Conservation (phyloP, 176 grass and related monocot genomes). For the Triticum turgidum region DNA sequence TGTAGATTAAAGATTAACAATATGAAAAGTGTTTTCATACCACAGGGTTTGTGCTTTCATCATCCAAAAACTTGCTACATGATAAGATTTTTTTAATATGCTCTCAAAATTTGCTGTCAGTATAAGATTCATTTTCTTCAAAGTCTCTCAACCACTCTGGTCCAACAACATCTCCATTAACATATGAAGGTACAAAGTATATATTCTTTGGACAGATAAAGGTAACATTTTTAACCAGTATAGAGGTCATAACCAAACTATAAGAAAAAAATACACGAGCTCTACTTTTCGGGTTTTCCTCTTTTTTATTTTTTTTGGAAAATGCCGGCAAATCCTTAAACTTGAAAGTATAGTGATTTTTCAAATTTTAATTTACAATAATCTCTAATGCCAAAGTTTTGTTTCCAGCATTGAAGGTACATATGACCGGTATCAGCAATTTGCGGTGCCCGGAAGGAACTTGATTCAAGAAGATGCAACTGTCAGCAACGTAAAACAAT, state of each 20-base stretch:
- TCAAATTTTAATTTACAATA: neutral
- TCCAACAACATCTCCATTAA: neutral
- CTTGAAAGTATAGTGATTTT: neutral
- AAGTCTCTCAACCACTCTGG: neutral
- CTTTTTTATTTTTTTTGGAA: neutral
- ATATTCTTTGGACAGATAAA: neutral
- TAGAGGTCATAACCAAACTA: neutral
- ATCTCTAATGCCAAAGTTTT: neutral
- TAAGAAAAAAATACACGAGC: neutral
- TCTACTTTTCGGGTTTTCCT: neutral
- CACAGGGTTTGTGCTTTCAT: slow-evolving; percentile 8
- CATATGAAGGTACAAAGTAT: neutral
- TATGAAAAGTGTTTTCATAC: neutral
- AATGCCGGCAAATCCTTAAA: neutral
- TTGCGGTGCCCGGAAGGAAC: slow-evolving; percentile 14
- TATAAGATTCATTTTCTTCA: neutral
- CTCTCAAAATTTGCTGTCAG: neutral
- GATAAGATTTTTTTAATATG: neutral
- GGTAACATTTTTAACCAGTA: neutral
- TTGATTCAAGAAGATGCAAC: slow-evolving; percentile 11
- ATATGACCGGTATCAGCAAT: slow-evolving; percentile 47
- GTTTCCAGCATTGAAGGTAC: slow-evolving; percentile 55
- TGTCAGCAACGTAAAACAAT: slow-evolving; percentile 38
- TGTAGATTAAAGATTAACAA: neutral
- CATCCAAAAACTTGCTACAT: neutral